A percentile compares a stretch with the other conserved stretches of the same genome.
These are phyloP conservation scores for Grosmannia serpens DNA, from an alignment of 2,329 filamentous ascomycete genomes.

Conservation along the genomic window DNA sequence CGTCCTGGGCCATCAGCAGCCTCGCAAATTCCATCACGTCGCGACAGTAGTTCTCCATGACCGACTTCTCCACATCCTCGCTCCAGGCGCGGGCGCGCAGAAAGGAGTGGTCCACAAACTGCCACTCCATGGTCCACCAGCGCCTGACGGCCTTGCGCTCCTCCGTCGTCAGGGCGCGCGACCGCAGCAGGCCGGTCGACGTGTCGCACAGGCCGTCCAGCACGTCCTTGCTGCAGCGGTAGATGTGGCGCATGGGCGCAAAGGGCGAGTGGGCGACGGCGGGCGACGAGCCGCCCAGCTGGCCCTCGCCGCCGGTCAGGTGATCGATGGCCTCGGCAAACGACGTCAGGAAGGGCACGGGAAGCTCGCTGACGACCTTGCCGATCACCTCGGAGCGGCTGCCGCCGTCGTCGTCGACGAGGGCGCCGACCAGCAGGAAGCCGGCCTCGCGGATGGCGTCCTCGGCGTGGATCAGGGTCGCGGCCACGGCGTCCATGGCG, in stretches of 20 bases:
- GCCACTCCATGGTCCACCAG: slow-evolving; percentile 83
- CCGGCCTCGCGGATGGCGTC: slow-evolving; percentile 68
- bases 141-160: slow-evolving; percentile 57
- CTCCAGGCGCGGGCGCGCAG: slow-evolving; percentile 78
- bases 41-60: slow-evolving; percentile 87
- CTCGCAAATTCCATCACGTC: slow-evolving; percentile 93
- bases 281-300: slow-evolving; percentile 11
- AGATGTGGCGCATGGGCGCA: slow-evolving; percentile 44
- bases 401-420: slow-evolving; percentile 42
- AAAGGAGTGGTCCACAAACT: slow-evolving; percentile 69
- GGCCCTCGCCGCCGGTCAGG: slow-evolving; percentile 21
- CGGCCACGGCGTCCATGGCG: slow-evolving; percentile 63
- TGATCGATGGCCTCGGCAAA: slow-evolving; percentile 30
- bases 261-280: slow-evolving; percentile 29
- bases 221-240: slow-evolving; percentile 46
- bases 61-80: slow-evolving; percentile 50
- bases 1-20: slow-evolving; percentile 72
- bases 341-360: slow-evolving; percentile 30
- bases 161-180: slow-evolving; percentile 41
- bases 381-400: slow-evolving; percentile 37
- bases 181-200: slow-evolving; percentile 41
- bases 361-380: slow-evolving; percentile 32
- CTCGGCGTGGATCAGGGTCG: slow-evolving; percentile 71
- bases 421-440: slow-evolving; percentile 69
- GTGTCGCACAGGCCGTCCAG: slow-evolving; percentile 45